Percentiles rank a stretch among this genome's conserved stretches.
These are phyloP conservation scores for Diplodia sapinea DNA, from an alignment of 2,329 filamentous ascomycete genomes.

Conservation along the genomic window DNA sequence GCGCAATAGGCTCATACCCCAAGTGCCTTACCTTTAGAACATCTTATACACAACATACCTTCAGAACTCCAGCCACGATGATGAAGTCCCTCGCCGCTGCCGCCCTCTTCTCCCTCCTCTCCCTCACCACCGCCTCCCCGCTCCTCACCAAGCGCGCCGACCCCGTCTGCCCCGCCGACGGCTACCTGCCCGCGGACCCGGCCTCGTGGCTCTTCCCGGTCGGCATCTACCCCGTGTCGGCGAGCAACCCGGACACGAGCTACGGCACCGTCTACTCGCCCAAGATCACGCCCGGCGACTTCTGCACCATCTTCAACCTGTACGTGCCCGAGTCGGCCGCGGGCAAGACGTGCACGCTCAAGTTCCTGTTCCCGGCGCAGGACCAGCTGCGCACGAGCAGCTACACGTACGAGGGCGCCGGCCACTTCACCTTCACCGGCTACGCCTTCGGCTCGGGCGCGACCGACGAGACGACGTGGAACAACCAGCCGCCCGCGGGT, in stretches of 20 bases:
- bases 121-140: constrained; percentile 30
- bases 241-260: constrained; percentile 32
- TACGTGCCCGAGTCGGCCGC: constrained; percentile 34
- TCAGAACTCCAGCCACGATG: constrained; percentile 27
- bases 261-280: constrained; percentile 34
- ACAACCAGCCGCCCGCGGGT: constrained; percentile 35
- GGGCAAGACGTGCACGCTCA: constrained; percentile 35
- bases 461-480: constrained; percentile 34
- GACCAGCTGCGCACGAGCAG: constrained; percentile 33
- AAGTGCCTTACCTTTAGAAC: too few species aligned
- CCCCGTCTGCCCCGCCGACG: constrained; percentile 33
- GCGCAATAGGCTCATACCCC: background rate
- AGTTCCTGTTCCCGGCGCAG: constrained; percentile 33
- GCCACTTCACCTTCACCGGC: constrained; percentile 37
- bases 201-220: constrained; percentile 32
- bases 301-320: constrained; percentile 36
- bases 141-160: constrained; percentile 25
- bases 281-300: constrained; percentile 34
- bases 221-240: constrained; percentile 33
- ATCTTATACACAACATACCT: background rate
- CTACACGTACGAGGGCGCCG: constrained; percentile 32
- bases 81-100: constrained; percentile 50
- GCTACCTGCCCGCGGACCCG: constrained; percentile 32
- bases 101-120: constrained; percentile 18
- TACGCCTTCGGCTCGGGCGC: constrained; percentile 35